phyloP scores from a whole-genome alignment of 2,329 filamentous ascomycete species.

The Metarhizium album region DNA sequence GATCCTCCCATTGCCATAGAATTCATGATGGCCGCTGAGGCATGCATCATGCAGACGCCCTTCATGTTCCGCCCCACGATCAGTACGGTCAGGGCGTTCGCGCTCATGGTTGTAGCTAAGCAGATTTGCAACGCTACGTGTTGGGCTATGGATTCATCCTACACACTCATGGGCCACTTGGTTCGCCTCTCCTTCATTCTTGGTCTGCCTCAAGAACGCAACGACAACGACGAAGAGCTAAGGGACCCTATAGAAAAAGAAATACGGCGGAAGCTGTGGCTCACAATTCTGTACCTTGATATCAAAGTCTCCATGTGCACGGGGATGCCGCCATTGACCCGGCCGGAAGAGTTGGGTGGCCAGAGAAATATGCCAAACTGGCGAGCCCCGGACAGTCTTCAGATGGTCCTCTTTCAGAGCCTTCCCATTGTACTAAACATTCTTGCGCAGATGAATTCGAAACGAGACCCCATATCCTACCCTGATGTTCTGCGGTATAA shows the following conservation, averaged over 20 bases:
- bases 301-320: constrained; percentile 24
- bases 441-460: constrained; percentile 22
- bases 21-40: constrained; percentile 26
- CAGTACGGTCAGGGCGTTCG: constrained; percentile 19
- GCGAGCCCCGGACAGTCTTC: constrained; percentile 18
- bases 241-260: constrained; percentile 16
- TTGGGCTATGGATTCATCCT: constrained; percentile 26
- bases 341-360: constrained; percentile 20
- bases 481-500: constrained; percentile 23
- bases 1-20: constrained; percentile 22
- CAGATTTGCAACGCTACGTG: constrained; percentile 26
- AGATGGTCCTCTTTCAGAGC: constrained; percentile 21
- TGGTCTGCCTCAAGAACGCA: constrained; percentile 21
- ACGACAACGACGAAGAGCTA: constrained; percentile 14
- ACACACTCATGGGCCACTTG: constrained; percentile 23
- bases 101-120: constrained; percentile 25
- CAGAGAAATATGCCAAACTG: constrained; percentile 16
- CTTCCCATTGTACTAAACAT: constrained; percentile 21
- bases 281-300: constrained; percentile 26
- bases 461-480: constrained; percentile 20
- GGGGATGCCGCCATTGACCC: constrained; percentile 24
- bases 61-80: constrained; percentile 27
- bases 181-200: constrained; percentile 24
- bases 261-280: constrained; percentile 21
- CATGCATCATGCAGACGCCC: constrained; percentile 26